These are phyloP conservation scores for Silene coronaria DNA, from an alignment of 179 eudicot species.

Conservation along the genomic window DNA sequence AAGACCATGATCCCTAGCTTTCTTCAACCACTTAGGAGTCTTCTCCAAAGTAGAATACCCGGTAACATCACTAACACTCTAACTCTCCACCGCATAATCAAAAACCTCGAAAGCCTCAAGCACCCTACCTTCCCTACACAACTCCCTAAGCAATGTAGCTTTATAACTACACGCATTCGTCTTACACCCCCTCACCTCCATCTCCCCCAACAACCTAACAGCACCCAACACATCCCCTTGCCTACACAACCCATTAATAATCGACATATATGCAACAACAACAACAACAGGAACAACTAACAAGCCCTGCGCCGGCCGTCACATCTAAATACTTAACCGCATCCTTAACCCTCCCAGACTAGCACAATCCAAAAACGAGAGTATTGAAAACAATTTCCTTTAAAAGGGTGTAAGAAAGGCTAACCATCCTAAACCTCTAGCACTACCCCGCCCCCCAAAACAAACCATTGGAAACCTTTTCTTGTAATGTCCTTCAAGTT, in stretches of 20 bases:
- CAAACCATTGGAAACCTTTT: background rate
- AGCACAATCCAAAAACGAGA: slow-evolving; percentile 69
- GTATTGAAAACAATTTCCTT: slow-evolving; percentile 74
- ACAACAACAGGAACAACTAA: too few species aligned
- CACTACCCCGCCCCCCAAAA: too few species aligned
- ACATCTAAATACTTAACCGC: slow-evolving; percentile 55
- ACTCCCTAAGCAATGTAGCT: slow-evolving; percentile 63
- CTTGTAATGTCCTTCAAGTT: background rate
- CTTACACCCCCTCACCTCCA: slow-evolving; percentile 66
- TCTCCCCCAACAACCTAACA: slow-evolving; percentile 50
- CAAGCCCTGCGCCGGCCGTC: slow-evolving; percentile 54
- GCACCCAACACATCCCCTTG: slow-evolving; percentile 70
- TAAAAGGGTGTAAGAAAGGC: too few species aligned
- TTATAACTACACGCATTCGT: slow-evolving; percentile 84
- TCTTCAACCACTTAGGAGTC: slow-evolving; percentile 76
- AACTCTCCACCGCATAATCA: slow-evolving; percentile 83
- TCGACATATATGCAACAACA: slow-evolving; percentile 72
- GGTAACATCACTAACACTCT: slow-evolving; percentile 60
- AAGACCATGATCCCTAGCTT: slow-evolving; percentile 56
- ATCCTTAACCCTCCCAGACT: slow-evolving; percentile 70
- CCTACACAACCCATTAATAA: slow-evolving; percentile 94
- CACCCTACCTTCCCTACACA: slow-evolving; percentile 70
- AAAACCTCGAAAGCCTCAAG: slow-evolving; percentile 85
- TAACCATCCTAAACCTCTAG: too few species aligned
- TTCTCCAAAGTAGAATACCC: slow-evolving; percentile 72